Base-by-base conservation (phyloP, 2,329 filamentous ascomycete genomes). In the Aspergillus fijiensis region DNA sequence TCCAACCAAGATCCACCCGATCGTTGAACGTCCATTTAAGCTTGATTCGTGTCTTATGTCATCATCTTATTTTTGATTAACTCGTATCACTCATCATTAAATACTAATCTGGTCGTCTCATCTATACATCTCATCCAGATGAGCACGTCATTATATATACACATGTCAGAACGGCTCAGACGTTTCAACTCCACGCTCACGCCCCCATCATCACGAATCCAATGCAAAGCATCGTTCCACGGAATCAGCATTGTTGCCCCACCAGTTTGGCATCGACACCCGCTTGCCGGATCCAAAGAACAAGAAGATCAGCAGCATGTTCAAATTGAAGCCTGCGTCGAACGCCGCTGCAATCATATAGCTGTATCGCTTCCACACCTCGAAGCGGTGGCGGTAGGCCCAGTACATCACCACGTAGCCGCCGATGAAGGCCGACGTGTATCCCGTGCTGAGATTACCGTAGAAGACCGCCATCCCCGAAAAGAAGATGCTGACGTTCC, bases 401-500 rank as follows among this genome's bases (percentile, higher is more conserved):
- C 81, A 85, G 69, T 78, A 85, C 82, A 87, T 87, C 59, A 85
- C 82, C 39, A 87, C 77, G 60, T 83, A 86, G 0, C 84, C 84
- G n/a, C 84, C 84, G 14, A 87, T 79, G 60, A 87, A 84, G 16
- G 77, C 77, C 23, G 81, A 84, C 12, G 82, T 78, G 66, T 85
- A 84, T 0, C 85, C 85, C 0, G 85, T 87, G 59, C 81, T 85
- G 54, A 87, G 76, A 66, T 88, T 87, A 4, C 85, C 85, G 67
- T 85, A 87, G 70, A 87, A 87, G 47, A 76, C 76, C 0, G 83
- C 74, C 60, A 85, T 73, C 4, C 80, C 79, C 2, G 81, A 82
- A 69, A 84, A 86, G 75, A 87, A 87, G 56, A 87, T 87, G 4
- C 84, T 87, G 21, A 82, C 81, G 66, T 87, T 88, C 80, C 81